Evolutionary conservation across 768 basidiomycete species (phyloP).

Genomic region (Sporobolomyces phaffii): DNA sequence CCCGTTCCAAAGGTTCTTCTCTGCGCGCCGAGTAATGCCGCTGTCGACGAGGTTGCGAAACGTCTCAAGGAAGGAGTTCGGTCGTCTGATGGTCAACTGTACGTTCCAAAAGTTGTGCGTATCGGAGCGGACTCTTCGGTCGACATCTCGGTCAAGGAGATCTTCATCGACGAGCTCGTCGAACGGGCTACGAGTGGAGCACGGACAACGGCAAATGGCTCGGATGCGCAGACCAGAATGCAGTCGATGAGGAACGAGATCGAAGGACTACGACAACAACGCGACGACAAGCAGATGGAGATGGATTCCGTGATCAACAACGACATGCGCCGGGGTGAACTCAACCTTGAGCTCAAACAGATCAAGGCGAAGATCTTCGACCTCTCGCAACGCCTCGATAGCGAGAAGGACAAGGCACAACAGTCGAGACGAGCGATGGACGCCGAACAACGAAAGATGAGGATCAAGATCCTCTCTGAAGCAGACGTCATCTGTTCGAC

Average conservation of each 20-base stretch:
- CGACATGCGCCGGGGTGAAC: conserved; percentile 51
- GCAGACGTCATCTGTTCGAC: conserved; percentile 94
- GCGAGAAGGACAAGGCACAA: conserved; percentile 72
- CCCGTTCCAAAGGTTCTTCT: conserved; percentile 69
- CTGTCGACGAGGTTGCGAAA: conserved; percentile 89
- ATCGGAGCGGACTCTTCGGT: conserved; percentile 71
- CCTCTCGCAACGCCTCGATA: conserved; percentile 66
- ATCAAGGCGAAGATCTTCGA: conserved; percentile 62
- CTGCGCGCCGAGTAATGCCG: conserved; percentile 96
- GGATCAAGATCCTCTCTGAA: conserved; percentile 68
- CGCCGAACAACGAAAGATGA: conserved; percentile 65
- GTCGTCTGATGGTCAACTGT: conserved; percentile 54
- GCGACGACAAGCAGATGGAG: conserved; percentile 60
- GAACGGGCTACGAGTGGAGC: conserved; percentile 59
- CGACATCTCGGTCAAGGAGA: conserved; percentile 70
- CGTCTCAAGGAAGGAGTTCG: conserved; percentile 75
- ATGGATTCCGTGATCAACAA: conserved; percentile 58
- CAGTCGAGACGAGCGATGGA: conserved; percentile 76
- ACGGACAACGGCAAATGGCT: conserved; percentile 39
- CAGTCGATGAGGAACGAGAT: conserved; percentile 60
- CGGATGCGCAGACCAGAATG: conserved; percentile 56
- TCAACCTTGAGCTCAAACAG: conserved; percentile 66
- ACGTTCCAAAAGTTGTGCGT: conserved; percentile 77
- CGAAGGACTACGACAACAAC: conserved; percentile 59
- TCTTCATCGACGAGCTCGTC: conserved; percentile 79